phyloP scores from a whole-genome alignment of 768 basidiomycete species.

The Boletellus ananiceps region DNA sequence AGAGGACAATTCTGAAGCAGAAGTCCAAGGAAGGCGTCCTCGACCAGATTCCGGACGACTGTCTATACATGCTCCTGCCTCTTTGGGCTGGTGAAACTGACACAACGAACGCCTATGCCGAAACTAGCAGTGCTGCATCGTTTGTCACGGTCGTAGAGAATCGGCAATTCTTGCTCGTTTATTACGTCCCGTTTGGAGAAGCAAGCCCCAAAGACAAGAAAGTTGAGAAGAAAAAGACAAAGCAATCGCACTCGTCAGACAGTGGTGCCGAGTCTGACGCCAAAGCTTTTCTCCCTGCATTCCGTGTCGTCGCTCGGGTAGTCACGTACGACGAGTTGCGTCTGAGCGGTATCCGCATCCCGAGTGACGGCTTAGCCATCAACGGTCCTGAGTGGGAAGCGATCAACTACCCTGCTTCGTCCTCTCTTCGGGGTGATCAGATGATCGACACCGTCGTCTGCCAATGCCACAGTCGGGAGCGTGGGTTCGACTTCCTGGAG shows the following conservation, averaged over 20 bases:
- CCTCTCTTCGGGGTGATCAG: conserved; percentile 32
- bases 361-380: conserved; percentile 64
- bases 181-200: conserved; percentile 58
- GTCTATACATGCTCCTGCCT: conserved; percentile 78
- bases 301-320: conserved; percentile 71
- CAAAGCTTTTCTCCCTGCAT: conserved; percentile 54
- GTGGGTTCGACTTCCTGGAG: conserved; percentile 73
- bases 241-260: conserved; percentile 28
- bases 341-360: conserved; percentile 68
- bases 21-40: conserved; percentile 41
- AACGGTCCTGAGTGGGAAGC: conserved; percentile 55
- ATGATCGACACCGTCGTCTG: conserved; percentile 48
- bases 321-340: conserved; percentile 69
- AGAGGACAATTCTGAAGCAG: conserved; percentile 16
- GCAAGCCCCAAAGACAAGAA: conserved; percentile 15
- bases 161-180: conserved; percentile 72
- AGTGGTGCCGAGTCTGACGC: conserved; percentile 31
- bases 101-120: conserved; percentile 29
- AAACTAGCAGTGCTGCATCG: conserved; percentile 28
- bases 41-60: conserved; percentile 59
- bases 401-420: conserved; percentile 31
- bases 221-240: conserved; percentile 30
- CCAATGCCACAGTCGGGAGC: conserved; percentile 54
- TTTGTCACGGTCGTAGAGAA: conserved; percentile 42
- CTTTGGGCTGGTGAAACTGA: conserved; percentile 81